Base-by-base conservation (phyloP, 164 flowering plant species). In the Cinnamomum micranthum region DNA sequence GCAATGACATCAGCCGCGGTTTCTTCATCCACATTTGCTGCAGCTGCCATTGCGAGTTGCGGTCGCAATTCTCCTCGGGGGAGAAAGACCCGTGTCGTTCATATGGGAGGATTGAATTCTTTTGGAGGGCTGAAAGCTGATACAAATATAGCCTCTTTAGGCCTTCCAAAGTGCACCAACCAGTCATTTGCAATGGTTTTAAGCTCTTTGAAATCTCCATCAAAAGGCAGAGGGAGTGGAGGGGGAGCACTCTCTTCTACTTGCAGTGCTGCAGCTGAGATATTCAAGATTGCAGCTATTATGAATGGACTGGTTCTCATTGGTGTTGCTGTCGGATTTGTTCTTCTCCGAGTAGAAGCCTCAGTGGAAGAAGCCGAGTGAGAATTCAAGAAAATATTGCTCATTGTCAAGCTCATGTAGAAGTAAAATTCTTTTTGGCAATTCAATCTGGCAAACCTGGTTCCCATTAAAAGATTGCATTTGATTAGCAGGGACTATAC, bases 81-180 rank as follows among this genome's bases (percentile, higher is more conserved):
- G 76, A 74, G 79, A 73, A 81, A 41, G 71, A 87, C 47, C 47
- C 10, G 75, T n/a, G 87, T 86, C 47, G 77, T 71, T 22, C 77
- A 76, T 83, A 82, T 89, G 6, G 69, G 73, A 50, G 92, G 95
- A 4, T 66, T 92, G 80, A 92, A 85, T 75, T 81, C 91, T n/a
- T 92, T 76, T 67, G 84, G 84, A 22, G 97, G 97, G 12, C 85
- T 92, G 27, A 92, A 88, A 79, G 91, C 90, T 22, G 80, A 87
- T 60, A 87, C 82, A 86, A 66, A 66, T 28, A 82, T 90, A 50
- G 70, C 74, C 55, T 75, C 88, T 13, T 65, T 91, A 22, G 92
- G 97, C 41, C 71, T 80, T 25, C 88, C 92, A 0, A 74, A 77
- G 19, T 70, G 79, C 81, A 80, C 92, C 13, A 86, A 89, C 65